A percentile compares a stretch with the other conserved stretches of the same genome.
These are phyloP conservation scores for Euphorbia corollata DNA, from an alignment of 441 rosid species.

Conservation along the genomic window DNA sequence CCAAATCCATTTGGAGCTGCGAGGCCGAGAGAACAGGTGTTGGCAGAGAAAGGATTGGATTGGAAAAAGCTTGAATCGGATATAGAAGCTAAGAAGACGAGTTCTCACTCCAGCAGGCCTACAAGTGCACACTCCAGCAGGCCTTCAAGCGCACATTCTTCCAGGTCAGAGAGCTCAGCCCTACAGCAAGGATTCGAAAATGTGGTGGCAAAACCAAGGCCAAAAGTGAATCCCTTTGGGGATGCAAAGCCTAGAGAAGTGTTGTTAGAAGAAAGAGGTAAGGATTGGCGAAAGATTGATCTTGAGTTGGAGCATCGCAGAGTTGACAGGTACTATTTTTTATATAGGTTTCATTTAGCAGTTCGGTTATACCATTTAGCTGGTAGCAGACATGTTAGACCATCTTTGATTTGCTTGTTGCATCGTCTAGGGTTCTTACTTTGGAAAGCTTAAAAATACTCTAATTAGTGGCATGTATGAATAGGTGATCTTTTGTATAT, in stretches of 20 bases:
- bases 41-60: conserved; percentile 92
- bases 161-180: conserved; percentile 59
- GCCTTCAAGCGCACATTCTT: conserved; percentile 89
- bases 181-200: conserved; percentile 47
- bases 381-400: not conserved
- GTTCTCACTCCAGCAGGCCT: conserved; percentile 49
- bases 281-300: conserved; percentile 96
- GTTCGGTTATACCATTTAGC: conserved; percentile 3
- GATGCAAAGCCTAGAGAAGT: conserved; percentile 94
- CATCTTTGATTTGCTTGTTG: not conserved
- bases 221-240: conserved; percentile 90
- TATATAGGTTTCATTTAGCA: conserved; percentile 7
- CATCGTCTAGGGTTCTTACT: not conserved
- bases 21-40: conserved; percentile 83
- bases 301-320: conserved; percentile 77
- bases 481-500: not conserved
- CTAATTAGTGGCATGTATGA: not conserved
- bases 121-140: conserved; percentile 83
- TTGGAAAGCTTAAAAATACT: conserved; percentile 1
- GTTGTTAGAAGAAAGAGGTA: conserved; percentile 76
- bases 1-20: conserved; percentile 86
- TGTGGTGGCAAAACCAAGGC: conserved; percentile 48
- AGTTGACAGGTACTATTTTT: conserved; percentile 54
- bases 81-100: conserved; percentile 58
- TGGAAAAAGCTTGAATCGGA: conserved; percentile 78